Conservation (phyloP, 2,329 filamentous ascomycete genomes). For the Aspergillus pseudoglaucus region DNA sequence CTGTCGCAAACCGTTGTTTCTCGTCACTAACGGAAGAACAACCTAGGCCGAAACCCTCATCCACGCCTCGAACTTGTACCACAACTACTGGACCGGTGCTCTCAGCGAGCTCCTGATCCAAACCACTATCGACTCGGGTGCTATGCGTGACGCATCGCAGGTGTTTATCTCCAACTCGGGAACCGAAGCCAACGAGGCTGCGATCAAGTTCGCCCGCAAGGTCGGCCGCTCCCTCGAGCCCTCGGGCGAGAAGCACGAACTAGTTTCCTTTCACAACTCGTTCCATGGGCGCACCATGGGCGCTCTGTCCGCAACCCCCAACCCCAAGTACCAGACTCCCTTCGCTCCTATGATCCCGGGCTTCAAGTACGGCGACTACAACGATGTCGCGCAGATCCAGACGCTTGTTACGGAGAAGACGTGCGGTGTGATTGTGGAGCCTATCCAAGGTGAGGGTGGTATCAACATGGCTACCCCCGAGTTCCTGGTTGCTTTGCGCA, state of each 20-base stretch:
- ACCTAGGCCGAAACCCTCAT: constrained; percentile 63
- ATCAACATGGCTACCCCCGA: constrained; percentile 76
- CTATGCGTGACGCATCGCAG: constrained; percentile 70
- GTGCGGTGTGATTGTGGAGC: constrained; percentile 92
- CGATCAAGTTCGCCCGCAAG: constrained; percentile 94
- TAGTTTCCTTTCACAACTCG: constrained; percentile 84
- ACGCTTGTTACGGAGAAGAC: constrained; percentile 75
- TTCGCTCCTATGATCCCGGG: constrained; percentile 95
- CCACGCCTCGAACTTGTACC: constrained; percentile 93
- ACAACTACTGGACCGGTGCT: constrained; percentile 90
- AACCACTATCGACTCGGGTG: constrained; percentile 69
- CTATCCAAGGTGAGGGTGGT: constrained; percentile 94
- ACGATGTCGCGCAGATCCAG: constrained; percentile 67
- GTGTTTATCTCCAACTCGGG: constrained; percentile 96
- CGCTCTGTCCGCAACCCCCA: constrained; percentile 87
- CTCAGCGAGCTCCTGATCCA: constrained; percentile 80
- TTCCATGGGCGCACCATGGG: constrained; percentile 99
- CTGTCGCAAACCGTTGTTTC: not conserved
- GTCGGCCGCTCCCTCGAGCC: constrained; percentile 70
- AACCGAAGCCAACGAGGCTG: constrained; percentile 94
- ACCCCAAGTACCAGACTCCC: constrained; percentile 93
- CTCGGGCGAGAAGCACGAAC: constrained; percentile 66
- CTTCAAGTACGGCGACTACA: constrained; percentile 79
- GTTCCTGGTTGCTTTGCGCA: constrained; percentile 77
- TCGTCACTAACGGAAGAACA: constrained; percentile 1